A percentile compares a stretch with the other conserved stretches of the same genome.
Evolutionary conservation across 2,329 filamentous ascomycete genomes (phyloP).

Genomic region (Didymella sp.): DNA sequence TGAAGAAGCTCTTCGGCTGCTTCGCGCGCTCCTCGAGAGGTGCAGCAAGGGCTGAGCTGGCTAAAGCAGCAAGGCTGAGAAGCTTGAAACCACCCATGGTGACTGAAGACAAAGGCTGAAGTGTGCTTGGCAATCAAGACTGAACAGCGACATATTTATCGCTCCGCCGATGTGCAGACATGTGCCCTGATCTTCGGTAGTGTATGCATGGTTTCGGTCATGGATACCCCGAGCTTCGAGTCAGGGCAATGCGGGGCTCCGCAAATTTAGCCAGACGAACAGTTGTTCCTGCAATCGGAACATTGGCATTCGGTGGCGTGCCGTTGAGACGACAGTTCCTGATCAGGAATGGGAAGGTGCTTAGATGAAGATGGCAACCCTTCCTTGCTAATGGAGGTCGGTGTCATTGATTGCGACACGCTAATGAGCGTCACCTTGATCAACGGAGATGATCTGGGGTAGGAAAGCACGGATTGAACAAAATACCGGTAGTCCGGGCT

Average conservation of each 20-base stretch:
- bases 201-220: conserved; percentile 21
- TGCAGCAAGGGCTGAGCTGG: conserved; percentile 17
- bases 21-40: conserved; percentile 31
- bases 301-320: conserved; percentile 11
- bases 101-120: not conserved
- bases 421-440: not conserved
- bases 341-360: conserved; percentile 27
- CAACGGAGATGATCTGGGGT: conserved; percentile 5
- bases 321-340: conserved; percentile 6
- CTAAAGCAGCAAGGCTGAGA: conserved; percentile 27
- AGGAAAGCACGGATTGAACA: conserved; percentile 14
- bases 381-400: conserved; percentile 7
- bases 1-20: conserved; percentile 44
- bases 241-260: conserved; percentile 24
- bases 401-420: not conserved
- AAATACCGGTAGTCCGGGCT: not conserved
- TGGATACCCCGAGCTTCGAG: conserved; percentile 25
- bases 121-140: conserved; percentile 8
- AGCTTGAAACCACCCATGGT: conserved; percentile 29
- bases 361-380: not conserved
- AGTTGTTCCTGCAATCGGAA: conserved; percentile 39
- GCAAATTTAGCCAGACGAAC: conserved; percentile 13
- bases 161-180: not conserved
- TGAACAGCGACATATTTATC: conserved; percentile 15
- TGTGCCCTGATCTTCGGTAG: not conserved